Evolutionary conservation across 805 yeast genomes (phyloP).

Genomic region (Schizosaccharomyces octosporus): DNA sequence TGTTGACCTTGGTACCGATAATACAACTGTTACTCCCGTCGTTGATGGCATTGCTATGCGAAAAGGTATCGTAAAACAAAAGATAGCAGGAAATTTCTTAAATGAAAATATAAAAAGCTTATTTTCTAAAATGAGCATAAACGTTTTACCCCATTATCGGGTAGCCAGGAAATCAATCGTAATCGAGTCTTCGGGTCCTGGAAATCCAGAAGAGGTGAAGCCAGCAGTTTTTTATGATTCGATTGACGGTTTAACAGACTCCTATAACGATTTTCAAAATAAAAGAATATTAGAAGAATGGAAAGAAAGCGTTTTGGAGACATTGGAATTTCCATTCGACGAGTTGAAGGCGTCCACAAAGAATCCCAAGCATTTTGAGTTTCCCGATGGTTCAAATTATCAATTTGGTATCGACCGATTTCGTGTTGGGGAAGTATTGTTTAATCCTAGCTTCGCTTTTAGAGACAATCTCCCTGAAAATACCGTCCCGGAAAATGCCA

Average conservation of each 20-base stretch:
- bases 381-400: slow-evolving; percentile 30
- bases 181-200: background rate
- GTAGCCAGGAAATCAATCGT: background rate
- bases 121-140: background rate
- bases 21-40: slow-evolving; percentile 50
- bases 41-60: slow-evolving; percentile 10
- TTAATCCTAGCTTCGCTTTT: slow-evolving; percentile 12
- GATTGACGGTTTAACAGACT: background rate
- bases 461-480: background rate
- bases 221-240: background rate
- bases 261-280: background rate
- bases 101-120: background rate
- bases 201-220: background rate
- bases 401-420: slow-evolving; percentile 29
- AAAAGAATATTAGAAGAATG: slow-evolving; percentile 24
- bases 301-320: slow-evolving; percentile 19
- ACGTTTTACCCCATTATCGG: background rate
- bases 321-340: slow-evolving; percentile 11
- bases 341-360: slow-evolving; percentile 9
- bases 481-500: background rate
- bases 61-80: slow-evolving; percentile 5
- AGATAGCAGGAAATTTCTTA: background rate
- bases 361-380: slow-evolving; percentile 20
- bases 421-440: slow-evolving; percentile 39
- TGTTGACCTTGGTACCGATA: slow-evolving; percentile 53